Evolutionary conservation across 2,329 filamentous ascomycete genomes (phyloP).

Genomic region (Parastagonospora nodorum): DNA sequence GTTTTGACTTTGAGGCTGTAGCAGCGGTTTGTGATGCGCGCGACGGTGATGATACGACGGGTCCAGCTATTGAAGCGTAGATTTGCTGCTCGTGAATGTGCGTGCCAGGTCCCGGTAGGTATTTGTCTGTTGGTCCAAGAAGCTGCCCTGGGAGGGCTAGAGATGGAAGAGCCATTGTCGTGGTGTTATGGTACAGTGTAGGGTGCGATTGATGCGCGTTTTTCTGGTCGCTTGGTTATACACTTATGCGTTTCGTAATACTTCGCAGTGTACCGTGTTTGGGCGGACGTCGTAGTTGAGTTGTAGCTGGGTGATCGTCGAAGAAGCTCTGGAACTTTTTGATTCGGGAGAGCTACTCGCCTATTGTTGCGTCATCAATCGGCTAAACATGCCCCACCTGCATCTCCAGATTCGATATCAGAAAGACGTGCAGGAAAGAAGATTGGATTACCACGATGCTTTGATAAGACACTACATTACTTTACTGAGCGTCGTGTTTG

Average conservation of each 20-base stretch:
- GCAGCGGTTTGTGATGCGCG: conserved; percentile 60
- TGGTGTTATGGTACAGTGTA: background rate
- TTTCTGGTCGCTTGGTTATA: background rate
- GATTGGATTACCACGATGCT: conserved; percentile 15
- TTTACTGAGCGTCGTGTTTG: conserved; percentile 22
- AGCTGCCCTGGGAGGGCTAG: conserved; percentile 81
- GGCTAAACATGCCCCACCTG: conserved; percentile 21
- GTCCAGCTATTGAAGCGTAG: conserved; percentile 81
- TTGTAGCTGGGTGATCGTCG: background rate
- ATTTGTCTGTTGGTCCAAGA: conserved; percentile 70
- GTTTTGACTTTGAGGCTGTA: conserved; percentile 59
- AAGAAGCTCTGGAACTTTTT: conserved; percentile 26
- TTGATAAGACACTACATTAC: conserved; percentile 39
- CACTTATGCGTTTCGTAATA: background rate
- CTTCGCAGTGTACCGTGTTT: background rate
- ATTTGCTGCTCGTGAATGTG: conserved; percentile 78
- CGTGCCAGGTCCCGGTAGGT: conserved; percentile 78
- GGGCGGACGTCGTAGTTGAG: conserved; percentile 1
- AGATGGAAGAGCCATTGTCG: conserved; percentile 41
- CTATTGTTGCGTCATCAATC: conserved; percentile 26
- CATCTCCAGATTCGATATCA: background rate
- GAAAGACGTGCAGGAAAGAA: background rate
- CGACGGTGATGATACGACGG: conserved; percentile 57
- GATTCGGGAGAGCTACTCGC: conserved; percentile 22
- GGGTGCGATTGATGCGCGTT: background rate